Base-by-base conservation (phyloP, 1,284 basidiomycete genomes). In the Malassezia caprae region DNA sequence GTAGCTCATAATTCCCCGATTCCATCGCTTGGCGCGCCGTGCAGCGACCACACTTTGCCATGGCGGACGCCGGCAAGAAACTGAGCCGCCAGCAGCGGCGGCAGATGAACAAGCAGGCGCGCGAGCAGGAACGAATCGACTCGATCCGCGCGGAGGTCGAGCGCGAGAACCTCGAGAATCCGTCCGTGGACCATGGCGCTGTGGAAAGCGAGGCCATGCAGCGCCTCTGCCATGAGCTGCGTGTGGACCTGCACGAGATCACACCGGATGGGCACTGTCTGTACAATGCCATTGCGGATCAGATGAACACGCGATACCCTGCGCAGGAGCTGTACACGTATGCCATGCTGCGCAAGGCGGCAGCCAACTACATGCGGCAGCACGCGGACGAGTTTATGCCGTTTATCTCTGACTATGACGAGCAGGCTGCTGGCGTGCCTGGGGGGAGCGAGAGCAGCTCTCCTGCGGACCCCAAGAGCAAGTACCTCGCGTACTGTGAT, bases 381-480 rank as follows among this genome's bases (percentile, higher is more conserved):
- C 88, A 98, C 76, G 82, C 83, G 1, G 85, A 91, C 72, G 88
- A 91, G 67, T 99, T 98, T 73, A 78, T 96, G 40, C 93, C 91
- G 8, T 99, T 96, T 79, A 79, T 98, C 7, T 86, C 90, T 0
- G 75, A 73, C 44, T 62, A 58, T 10, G 71, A 73, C 56, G 69
- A 70, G 42, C 53, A 61, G 44, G 65, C 67, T 56, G 71, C 68
- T 26, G 84, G 85, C 6, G 77, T 82, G 26, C 37, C 37, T 79
- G 77, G 15, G 87, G 85, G n/a, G 32, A 34, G 15, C 17, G 37
- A 6, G 4, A 21, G 19, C 37, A 34, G 12, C 37, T 88, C 88
- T 67, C 87, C 88, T 72, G 81, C 82, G n/a, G 46, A 23, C 5
- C 32, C 32, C n/a, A 80, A 83, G 6, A 79, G 55, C 31, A 81